Conservation (phyloP, 139 green algal genomes). For the Coelastrella sp. region DNA sequence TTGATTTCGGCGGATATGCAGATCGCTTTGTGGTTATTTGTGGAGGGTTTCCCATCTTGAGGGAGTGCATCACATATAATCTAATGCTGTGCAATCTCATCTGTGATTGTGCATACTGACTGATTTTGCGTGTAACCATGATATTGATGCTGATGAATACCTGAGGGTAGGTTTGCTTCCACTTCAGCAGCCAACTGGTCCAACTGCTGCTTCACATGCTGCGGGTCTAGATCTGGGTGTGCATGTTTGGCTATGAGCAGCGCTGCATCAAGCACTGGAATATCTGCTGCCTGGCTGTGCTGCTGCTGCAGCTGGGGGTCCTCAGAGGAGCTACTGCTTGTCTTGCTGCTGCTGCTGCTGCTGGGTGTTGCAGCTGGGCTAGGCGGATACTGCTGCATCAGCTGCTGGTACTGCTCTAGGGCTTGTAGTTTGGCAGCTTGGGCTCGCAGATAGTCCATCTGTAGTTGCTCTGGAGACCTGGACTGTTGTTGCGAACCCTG, state of each 20-base stretch:
- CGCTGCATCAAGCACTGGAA: slow-evolving; percentile 29
- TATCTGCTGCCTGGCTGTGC: not conserved
- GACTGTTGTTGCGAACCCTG: not conserved
- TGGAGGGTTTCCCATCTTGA: too few relatives aligned
- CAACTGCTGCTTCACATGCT: slow-evolving; percentile 25
- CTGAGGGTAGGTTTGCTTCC: not conserved
- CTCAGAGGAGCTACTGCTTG: not conserved
- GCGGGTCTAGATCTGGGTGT: slow-evolving; percentile 32
- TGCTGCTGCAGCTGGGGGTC: not conserved
- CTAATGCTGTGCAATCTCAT: too few relatives aligned
- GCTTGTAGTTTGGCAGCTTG: slow-evolving; percentile 15
- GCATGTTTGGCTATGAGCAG: slow-evolving; percentile 35
- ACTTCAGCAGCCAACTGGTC: slow-evolving; percentile 41
- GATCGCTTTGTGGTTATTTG: too few relatives aligned
- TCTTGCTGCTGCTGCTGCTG: slow-evolving; percentile 1
- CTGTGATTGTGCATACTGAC: too few relatives aligned
- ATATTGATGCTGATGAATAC: too few relatives aligned
- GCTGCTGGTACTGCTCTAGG: not conserved
- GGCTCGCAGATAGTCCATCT: not conserved
- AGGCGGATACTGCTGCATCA: not conserved
- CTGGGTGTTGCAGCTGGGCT: too few relatives aligned
- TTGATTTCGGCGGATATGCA: too few relatives aligned
- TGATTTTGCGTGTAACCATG: too few relatives aligned
- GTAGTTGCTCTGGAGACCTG: not conserved
- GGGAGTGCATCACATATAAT: too few relatives aligned